Percentiles rank a stretch among this genome's conserved stretches.
Conservation (phyloP, 306 rosid species). For the Betula pendula region DNA sequence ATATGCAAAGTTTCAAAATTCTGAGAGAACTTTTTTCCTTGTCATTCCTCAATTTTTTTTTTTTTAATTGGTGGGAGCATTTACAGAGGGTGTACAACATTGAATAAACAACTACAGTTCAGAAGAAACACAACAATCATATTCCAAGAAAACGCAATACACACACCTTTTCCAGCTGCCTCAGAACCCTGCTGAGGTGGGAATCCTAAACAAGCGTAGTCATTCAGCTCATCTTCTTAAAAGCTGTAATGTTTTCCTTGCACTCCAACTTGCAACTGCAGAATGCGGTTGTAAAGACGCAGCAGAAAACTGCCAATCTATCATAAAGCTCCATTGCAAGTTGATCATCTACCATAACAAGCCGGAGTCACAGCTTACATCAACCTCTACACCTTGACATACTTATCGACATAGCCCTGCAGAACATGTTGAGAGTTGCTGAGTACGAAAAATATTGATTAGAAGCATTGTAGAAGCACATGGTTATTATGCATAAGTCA, state of each 20-base stretch:
- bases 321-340: slow-evolving; percentile 3
- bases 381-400: slow-evolving; percentile 53
- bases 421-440: slow-evolving; percentile 26
- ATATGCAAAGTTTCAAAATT: background rate
- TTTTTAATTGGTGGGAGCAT: background rate
- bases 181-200: slow-evolving; percentile 29
- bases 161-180: slow-evolving; percentile 39
- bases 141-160: slow-evolving; percentile 34
- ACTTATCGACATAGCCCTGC: slow-evolving; percentile 90
- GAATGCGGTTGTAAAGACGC: slow-evolving; percentile 9
- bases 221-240: slow-evolving; percentile 20
- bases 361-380: slow-evolving; percentile 10
- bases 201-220: slow-evolving; percentile 26
- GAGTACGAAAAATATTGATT: background rate
- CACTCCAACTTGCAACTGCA: slow-evolving; percentile 19
- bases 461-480: background rate
- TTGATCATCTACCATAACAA: background rate
- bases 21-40: background rate
- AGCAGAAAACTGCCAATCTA: slow-evolving; percentile 16
- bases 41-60: background rate
- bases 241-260: slow-evolving; percentile 13
- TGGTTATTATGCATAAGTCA: slow-evolving; percentile 6
- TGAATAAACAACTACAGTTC: slow-evolving; percentile 15
- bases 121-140: slow-evolving; percentile 30
- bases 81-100: slow-evolving; percentile 27